Evolutionary conservation across 176 grass and related monocot species (phyloP).

Genomic region (Triticum turgidum): DNA sequence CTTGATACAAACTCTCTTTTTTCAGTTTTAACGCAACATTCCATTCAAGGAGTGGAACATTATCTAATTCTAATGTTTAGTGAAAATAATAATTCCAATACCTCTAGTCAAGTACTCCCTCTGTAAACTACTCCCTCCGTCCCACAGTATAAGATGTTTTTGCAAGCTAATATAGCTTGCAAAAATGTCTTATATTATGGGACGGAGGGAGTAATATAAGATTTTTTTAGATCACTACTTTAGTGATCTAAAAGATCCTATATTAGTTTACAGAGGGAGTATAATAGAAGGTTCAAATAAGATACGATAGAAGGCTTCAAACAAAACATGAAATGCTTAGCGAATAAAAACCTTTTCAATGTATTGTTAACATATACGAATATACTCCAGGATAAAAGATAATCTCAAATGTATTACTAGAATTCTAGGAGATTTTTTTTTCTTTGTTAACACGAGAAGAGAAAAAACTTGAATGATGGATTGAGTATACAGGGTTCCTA

Average conservation of each 20-base stretch:
- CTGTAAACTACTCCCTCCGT: too few species aligned
- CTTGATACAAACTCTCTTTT: background rate
- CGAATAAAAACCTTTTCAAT: background rate
- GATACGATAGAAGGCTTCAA: background rate
- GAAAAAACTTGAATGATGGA: background rate
- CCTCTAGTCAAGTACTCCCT: background rate
- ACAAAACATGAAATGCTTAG: background rate
- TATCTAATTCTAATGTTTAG: background rate
- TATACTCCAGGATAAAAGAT: slow-evolving; percentile 16
- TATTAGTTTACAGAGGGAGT: background rate
- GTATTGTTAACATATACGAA: background rate
- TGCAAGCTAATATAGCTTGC: too few species aligned
- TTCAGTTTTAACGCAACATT: background rate
- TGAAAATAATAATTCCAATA: background rate
- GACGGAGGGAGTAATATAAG: too few species aligned
- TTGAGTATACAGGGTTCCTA: background rate
- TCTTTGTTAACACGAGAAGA: background rate
- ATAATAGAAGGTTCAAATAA: background rate
- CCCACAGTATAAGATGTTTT: too few species aligned
- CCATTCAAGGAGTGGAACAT: background rate
- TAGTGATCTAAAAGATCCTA: too few species aligned
- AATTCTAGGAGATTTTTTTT: background rate
- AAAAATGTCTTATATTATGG: too few species aligned
- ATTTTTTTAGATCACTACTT: too few species aligned
- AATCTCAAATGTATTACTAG: background rate